Base-by-base conservation (phyloP, 1,284 basidiomycete species). In the Ustilago tritici region DNA sequence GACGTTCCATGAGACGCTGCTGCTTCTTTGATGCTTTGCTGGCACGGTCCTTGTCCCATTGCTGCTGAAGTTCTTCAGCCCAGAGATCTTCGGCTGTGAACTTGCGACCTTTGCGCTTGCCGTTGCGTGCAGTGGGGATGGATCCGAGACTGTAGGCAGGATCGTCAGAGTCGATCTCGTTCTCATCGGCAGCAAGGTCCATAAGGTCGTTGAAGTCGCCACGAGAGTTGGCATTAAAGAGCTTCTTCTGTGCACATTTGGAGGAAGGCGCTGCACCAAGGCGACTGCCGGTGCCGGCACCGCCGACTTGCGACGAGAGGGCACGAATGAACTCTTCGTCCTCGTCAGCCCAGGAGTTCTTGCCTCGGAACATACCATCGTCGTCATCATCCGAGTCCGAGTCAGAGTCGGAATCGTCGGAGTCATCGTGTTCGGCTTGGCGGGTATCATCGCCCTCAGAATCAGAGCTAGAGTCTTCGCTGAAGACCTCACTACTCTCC, bases 321-420 rank as follows among this genome's bases (percentile, higher is more conserved):
- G 89, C 81, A n/a, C 88, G 88, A 54, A 92, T 88, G 76, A 90
- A 90, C 43, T 89, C 89, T 49, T 93, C 91, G 67, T 93, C 91
- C 32, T 89, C 84, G 53, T 92, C 91, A 1, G 89, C 89, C 90
- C 90, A 91, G 0, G 89, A 83, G 49, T 81, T 77, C 47, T 85
- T 83, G 56, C 86, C 86, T 43, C 76, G 71, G 67, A 87, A 87
- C 61, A 86, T 76, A 31, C 80, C 80, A 10, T 82, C 71, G 23
- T 84, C 83, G 1, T 81, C 72, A 40, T 78, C 73, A n/a, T 70
- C 54, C 41, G 56, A 71, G 32, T 75, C 70, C 5, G 69, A 68
- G 14, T 76, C 75, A 12, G 61, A 71, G 10, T 61, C 52, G 10
- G 68, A 65, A 17, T 73, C 69, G 4, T 65, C 64, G 3, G 66